Base-by-base conservation (phyloP, 2,329 filamentous ascomycete species). In the Diplodia mutila region DNA sequence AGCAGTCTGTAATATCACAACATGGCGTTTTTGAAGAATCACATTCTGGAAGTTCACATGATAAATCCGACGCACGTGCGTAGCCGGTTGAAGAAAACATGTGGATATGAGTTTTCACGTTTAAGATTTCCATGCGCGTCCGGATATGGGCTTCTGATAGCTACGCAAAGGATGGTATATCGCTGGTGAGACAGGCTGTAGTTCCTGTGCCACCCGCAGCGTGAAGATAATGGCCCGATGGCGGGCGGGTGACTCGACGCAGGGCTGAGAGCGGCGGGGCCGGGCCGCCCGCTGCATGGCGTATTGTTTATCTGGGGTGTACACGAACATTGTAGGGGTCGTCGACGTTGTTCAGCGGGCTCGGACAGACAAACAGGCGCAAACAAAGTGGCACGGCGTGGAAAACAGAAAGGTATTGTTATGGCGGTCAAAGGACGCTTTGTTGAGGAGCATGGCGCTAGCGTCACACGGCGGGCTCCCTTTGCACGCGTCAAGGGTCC, bases 401-500 rank as follows among this genome's bases (percentile, higher is more conserved):
- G 2, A 23, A 51, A 51, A 3, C 2, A 51, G 4, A 63, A n/a
- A 16, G 25, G 42, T 27, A 63, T 63, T 37, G 59, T 52, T 23
- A 48, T 23, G 4, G 59, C 32, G 59, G 42, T 63, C 59, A 51
- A 52, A 63, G 57, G 32, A 21, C 18, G 46, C 59, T 63, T 63
- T 63, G 59, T 63, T 63, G 59, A 51, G 59, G 46, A 55, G 53
- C 53, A 29, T 49, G 16, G 46, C 59, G 23, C 39, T 59, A 59
- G 55, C 55, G 55, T 59, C 55, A 59, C 55, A 46, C 23, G n/a
- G 55, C 46, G 27, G 59, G 59, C 59, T 63, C 59, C 59, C 59
- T 63, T 63, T 51, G 59, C 59, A 63, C 59, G 59, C 59, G 59
- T 63, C 59, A 65, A 65, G 61, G 61, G 61, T 54, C 61, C 49